Evolutionary conservation across 352 stramenopile species (phyloP).

Genomic region (Pythium brachiatum): DNA sequence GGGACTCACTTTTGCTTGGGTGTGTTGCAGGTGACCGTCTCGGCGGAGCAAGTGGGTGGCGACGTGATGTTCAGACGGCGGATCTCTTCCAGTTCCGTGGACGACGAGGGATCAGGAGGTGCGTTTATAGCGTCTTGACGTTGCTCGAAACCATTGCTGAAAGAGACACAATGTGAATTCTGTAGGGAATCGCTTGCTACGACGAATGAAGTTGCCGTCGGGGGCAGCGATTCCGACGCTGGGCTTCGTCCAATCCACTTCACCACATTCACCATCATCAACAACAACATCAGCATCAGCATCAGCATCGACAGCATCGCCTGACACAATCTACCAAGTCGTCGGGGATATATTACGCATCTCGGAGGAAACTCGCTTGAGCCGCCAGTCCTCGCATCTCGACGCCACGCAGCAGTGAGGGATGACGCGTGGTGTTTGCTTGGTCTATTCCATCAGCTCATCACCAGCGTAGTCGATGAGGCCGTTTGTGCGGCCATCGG

Average conservation of each 20-base stretch:
- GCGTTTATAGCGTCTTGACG: no score
- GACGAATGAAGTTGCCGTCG: neutral
- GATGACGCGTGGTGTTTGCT: neutral
- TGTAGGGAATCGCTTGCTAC: neutral
- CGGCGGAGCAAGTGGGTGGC: constrained; percentile 27
- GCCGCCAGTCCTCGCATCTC: constrained; percentile 13
- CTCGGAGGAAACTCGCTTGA: constrained; percentile 26
- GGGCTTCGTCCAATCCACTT: neutral
- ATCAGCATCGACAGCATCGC: neutral
- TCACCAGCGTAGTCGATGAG: constrained; percentile 32
- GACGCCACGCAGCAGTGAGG: neutral
- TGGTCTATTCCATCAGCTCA: constrained; percentile 23
- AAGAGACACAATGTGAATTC: no score
- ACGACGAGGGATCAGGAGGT: neutral
- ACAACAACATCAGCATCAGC: neutral
- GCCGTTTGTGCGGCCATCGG: neutral
- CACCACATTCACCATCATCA: neutral
- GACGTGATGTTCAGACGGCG: constrained; percentile 39
- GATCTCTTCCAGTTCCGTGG: constrained; percentile 2
- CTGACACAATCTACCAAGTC: constrained; percentile 30
- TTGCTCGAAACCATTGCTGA: no score
- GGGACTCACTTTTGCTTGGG: neutral
- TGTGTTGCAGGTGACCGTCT: constrained; percentile 28
- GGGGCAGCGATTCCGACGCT: neutral
- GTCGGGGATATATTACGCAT: constrained; percentile 40